These are phyloP conservation scores for Cajanus cajan DNA, from an alignment of 306 rosid species.

Conservation along the genomic window DNA sequence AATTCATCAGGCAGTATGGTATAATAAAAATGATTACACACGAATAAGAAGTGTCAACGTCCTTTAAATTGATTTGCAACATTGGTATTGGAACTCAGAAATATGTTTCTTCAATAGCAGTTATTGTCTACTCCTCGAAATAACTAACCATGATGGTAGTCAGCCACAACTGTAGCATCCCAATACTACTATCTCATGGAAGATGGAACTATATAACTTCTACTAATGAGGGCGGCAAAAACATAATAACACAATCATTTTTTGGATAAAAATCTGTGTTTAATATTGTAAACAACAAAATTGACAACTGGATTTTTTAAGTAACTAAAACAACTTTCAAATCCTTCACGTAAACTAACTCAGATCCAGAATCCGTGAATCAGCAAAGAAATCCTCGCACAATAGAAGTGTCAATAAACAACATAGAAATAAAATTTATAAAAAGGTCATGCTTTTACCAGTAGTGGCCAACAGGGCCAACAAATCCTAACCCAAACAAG, in stretches of 20 bases:
- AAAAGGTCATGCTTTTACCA: slow-evolving; percentile 45
- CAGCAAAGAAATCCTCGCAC: slow-evolving; percentile 4
- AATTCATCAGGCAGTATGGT: neutral
- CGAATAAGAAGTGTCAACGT: neutral
- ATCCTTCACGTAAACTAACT: neutral
- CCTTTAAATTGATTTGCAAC: neutral
- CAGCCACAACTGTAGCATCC: slow-evolving; percentile 15
- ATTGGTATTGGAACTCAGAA: neutral
- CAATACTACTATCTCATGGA: neutral
- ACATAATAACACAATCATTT: neutral
- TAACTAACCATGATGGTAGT: neutral
- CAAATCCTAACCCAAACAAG: slow-evolving; percentile 60
- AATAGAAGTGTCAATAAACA: slow-evolving; percentile 19
- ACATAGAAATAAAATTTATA: neutral
- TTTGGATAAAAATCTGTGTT: neutral
- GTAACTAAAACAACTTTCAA: slow-evolving; percentile 3
- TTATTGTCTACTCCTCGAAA: neutral
- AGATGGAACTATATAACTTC: neutral
- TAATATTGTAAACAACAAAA: neutral
- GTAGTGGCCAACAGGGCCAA: slow-evolving; percentile 67
- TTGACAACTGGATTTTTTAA: neutral
- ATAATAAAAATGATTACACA: neutral
- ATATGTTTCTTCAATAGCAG: slow-evolving; percentile 11
- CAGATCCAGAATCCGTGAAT: slow-evolving; percentile 11
- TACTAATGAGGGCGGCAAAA: neutral